Percentiles rank a stretch among this genome's conserved stretches.
Conservation (phyloP, 768 basidiomycete species). For the Tylopilus plumbeoviolaceoides region DNA sequence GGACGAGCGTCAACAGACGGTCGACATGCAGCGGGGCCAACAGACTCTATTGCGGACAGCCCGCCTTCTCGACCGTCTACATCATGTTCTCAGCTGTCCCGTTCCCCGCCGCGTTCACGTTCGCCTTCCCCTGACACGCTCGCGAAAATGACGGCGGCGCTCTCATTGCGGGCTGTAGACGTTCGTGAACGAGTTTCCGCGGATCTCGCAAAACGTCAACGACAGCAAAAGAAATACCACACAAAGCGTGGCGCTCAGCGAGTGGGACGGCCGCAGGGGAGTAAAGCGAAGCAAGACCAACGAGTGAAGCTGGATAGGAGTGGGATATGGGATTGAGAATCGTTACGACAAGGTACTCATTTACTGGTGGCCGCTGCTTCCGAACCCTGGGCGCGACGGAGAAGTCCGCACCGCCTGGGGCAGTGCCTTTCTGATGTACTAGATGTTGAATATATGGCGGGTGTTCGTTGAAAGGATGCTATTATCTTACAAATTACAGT, state of each 20-base stretch:
- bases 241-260: constrained; percentile 62
- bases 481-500: constrained; percentile 21
- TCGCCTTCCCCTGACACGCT: constrained; percentile 42
- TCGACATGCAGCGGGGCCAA: background rate
- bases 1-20: constrained; percentile 2
- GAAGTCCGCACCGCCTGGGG: constrained; percentile 2
- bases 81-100: constrained; percentile 42
- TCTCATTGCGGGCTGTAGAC: constrained; percentile 34
- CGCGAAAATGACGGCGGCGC: constrained; percentile 39
- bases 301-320: constrained; percentile 57
- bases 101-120: constrained; percentile 51
- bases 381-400: constrained; percentile 5
- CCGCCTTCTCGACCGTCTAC: constrained; percentile 26
- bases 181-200: constrained; percentile 59
- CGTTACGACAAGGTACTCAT: constrained; percentile 12
- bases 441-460: constrained; percentile 9
- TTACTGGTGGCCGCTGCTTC: constrained; percentile 6
- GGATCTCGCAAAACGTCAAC: constrained; percentile 59
- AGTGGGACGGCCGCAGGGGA: constrained; percentile 69
- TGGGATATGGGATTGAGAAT: constrained; percentile 55
- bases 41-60: constrained; percentile 1
- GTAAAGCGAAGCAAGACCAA: constrained; percentile 79
- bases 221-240: constrained; percentile 73
- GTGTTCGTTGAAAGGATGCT: constrained; percentile 2
- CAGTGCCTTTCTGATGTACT: constrained; percentile 2